Evolutionary conservation across 2,329 filamentous ascomycete species (phyloP), one percentile per base, ranked within the genome.

Genomic region (Corinectria fuckeliana): DNA sequence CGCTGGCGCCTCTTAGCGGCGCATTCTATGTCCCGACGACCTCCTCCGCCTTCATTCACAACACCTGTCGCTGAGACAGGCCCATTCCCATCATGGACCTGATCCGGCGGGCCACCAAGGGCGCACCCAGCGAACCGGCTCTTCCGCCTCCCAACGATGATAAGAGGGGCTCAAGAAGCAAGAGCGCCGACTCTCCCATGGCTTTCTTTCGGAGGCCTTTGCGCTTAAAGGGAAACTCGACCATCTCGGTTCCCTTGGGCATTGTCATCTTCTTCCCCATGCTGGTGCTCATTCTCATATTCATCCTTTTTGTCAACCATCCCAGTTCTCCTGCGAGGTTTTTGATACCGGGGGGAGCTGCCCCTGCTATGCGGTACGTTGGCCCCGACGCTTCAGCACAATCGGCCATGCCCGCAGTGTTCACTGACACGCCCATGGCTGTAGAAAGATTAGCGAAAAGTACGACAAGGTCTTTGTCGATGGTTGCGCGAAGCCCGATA

Each of bases 391-490:
- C 30, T 36, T 26, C 18, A 11, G 26, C 16, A 41, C 9, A n/a
- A 28, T n/a, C n/a, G 2, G 5, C 23, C 28, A 14, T 23, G 13
- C 26, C 4, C 9, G 41, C 9, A 28, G 11, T 16, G 21, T 45
- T 36, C 4, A 49, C 63, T 74, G 58, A 72, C 55, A 16, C 6
- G 5, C 16, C 41, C 53, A 16, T 44, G 18, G 14, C 34, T 66
- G 71, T 73, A 97, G 93, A 69, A 94, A 93, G 87, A 99, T 99
- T 71, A 97, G 91, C 79, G 95, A 98, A 79, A 91, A 96, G 72
- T 88, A 98, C 78, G 95, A 99, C 79, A 97, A 96, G 78, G 93
- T 97, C 50, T 99, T 99, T 72, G 91, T 93, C 50, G 91, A 88
- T 34, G 95, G 95, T 66, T 99, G 95, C 75, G 85, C 92, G 71